Conservation (phyloP, 371 early-diverging fungal species). For the Apophysomyces ossiformis region DNA sequence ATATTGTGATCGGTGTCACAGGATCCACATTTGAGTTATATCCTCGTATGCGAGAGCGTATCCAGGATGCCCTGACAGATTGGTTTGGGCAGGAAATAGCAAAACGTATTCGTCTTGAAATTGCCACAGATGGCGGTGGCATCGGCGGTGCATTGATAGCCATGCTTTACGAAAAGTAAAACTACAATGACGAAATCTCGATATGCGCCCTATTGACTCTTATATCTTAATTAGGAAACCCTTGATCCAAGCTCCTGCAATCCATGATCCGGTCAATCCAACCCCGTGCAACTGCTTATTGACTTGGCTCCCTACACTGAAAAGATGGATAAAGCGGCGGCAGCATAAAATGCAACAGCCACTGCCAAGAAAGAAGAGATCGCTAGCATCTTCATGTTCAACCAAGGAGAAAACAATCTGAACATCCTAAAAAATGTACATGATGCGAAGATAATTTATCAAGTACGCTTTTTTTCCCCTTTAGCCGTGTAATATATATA, state of each 20-base stretch:
- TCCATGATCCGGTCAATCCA: neutral
- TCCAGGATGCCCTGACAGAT: slow-evolving; percentile 30
- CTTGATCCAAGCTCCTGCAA: neutral
- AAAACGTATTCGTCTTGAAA: slow-evolving; percentile 35
- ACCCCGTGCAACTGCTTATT: neutral
- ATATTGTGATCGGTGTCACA: slow-evolving; percentile 41
- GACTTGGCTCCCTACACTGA: neutral
- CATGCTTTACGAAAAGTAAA: slow-evolving; percentile 33
- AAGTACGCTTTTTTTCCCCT: neutral
- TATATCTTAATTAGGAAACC: neutral
- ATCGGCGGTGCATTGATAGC: slow-evolving; percentile 53
- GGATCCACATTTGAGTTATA: slow-evolving; percentile 51
- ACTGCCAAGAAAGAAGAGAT: neutral
- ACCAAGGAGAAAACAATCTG: slow-evolving; percentile 2
- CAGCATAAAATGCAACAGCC: neutral
- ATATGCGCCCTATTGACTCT: neutral
- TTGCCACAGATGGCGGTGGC: slow-evolving; percentile 52
- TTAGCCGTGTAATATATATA: neutral
- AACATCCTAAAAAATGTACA: neutral
- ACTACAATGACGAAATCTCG: neutral
- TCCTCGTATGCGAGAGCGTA: slow-evolving; percentile 46
- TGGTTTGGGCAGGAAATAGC: slow-evolving; percentile 41
- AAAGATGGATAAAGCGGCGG: neutral
- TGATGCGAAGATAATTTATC: no score
- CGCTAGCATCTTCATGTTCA: slow-evolving; percentile 6